phyloP scores from a whole-genome alignment of 2,329 filamentous ascomycete genomes.

The Rhinocladiella similis region DNA sequence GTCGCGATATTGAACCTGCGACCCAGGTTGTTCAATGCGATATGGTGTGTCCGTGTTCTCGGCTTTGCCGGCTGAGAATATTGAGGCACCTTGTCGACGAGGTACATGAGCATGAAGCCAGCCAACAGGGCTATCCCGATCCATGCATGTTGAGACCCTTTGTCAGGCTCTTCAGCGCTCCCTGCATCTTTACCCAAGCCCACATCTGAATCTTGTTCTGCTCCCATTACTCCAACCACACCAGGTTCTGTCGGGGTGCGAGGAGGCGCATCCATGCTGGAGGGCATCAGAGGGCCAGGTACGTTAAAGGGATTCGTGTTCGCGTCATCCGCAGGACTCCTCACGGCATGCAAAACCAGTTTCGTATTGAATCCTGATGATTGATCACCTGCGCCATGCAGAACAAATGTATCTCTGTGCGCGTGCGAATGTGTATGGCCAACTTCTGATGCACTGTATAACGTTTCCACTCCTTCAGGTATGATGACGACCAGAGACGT shows the following conservation, averaged over 20 bases:
- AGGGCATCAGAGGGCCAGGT: conserved; percentile 35
- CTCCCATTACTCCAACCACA: conserved; percentile 29
- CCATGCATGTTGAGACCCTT: conserved; percentile 66
- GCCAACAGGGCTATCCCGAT: conserved; percentile 83
- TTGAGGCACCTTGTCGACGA: conserved; percentile 82
- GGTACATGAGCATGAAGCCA: conserved; percentile 95
- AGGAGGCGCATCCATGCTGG: conserved; percentile 25
- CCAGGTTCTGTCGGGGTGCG: conserved; percentile 31
- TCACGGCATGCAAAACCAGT: not conserved
- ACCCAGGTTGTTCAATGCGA: conserved; percentile 81
- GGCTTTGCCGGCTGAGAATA: conserved; percentile 67
- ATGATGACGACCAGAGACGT: conserved; percentile 97
- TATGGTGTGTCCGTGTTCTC: conserved; percentile 72
- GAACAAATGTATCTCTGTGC: conserved; percentile 33
- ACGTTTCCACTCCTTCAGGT: conserved; percentile 89
- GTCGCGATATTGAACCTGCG: conserved; percentile 50
- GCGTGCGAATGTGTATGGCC: conserved; percentile 28
- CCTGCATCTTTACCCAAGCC: conserved; percentile 38
- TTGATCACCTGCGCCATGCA: conserved; percentile 31
- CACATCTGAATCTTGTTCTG: conserved; percentile 27
- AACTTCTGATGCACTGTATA: conserved; percentile 59
- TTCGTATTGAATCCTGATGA: conserved; percentile 29
- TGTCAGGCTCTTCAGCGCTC: conserved; percentile 40
- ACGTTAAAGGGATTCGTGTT: conserved; percentile 26
- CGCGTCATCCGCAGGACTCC: conserved; percentile 11